Base-by-base conservation (phyloP, 2,329 filamentous ascomycete genomes). In the Exophiala aquamarina region DNA sequence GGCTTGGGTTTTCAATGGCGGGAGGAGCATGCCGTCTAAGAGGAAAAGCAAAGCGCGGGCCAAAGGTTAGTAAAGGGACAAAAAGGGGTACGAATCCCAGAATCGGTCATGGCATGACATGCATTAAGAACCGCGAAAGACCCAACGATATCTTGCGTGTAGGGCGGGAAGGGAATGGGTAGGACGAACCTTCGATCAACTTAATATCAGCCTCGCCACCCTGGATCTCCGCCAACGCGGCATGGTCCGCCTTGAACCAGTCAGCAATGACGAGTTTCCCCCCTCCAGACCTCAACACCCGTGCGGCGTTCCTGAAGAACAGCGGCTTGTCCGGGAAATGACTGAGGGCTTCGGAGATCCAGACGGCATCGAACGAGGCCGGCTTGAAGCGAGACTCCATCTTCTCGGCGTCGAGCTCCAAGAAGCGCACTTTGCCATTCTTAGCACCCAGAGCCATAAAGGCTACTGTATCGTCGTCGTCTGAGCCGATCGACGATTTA, bases 321-420 rank as follows among this genome's bases (percentile, higher is more conserved):
- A 81, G 63, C 2, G 70, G 65, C 61, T 83, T 83, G 58, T 82
- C 71, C 1, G 78, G 78, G 47, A 83, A 73, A 61, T 83, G 79
- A 55, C 76, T 80, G 49, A 83, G 70, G 2, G 79, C 79, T 61
- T 83, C 79, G 39, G 76, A 79, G 60, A 83, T 81, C 79, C 79
- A 83, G 17, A 83, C 77, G 34, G 70, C 71, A 55, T 82, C 77
- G 54, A 82, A 82, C 2, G 54, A 61, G 39, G 60, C 61, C 2
- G 57, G 53, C 3, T 50, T 62, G 52, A 82, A 82, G 60, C 69
- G 68, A 1, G 75, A 71, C 2, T 71, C 74, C 76, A 83, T 81
- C 58, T 72, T 79, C 66, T 83, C 80, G 2, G 79, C 79, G 57
- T 83, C 80, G 4, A 83, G 70, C 65, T 82, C 78, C 28, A 81